These are phyloP conservation scores for Trypanosoma avium DNA, from an alignment of 208 protist species.

Conservation along the genomic window DNA sequence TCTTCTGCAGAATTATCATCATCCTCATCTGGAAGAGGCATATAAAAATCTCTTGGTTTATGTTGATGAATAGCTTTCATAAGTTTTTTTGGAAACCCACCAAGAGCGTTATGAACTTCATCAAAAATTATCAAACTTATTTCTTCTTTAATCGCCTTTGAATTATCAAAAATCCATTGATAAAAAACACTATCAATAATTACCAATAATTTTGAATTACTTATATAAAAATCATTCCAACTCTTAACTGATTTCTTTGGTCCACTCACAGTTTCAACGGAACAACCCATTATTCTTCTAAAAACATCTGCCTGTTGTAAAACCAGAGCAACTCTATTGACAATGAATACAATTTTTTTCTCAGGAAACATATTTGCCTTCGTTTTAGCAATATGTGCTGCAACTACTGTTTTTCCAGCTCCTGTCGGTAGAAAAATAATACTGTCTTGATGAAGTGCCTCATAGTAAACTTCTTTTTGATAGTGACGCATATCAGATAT, in stretches of 20 bases:
- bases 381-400: conserved; percentile 24
- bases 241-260: conserved; percentile 17
- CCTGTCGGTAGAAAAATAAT: conserved; percentile 59
- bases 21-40: no score
- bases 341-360: conserved; percentile 50
- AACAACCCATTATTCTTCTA: not conserved
- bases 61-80: conserved; percentile 20
- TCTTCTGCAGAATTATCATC: no score
- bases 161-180: conserved; percentile 23
- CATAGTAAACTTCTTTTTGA: conserved; percentile 51
- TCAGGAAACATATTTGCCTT: conserved; percentile 17
- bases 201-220: conserved; percentile 28
- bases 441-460: conserved; percentile 30
- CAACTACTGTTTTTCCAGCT: conserved; percentile 66
- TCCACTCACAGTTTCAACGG: conserved; percentile 13
- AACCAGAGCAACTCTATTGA: conserved; percentile 40
- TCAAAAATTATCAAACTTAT: conserved; percentile 54
- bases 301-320: conserved; percentile 35
- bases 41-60: no score
- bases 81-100: conserved; percentile 23
- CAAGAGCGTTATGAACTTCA: conserved; percentile 63
- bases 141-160: conserved; percentile 10
- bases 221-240: conserved; percentile 1
- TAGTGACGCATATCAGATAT: no score
- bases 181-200: conserved; percentile 43